These are phyloP conservation scores for Geranium brycei DNA, from an alignment of 345 rosid species.

Conservation along the genomic window DNA sequence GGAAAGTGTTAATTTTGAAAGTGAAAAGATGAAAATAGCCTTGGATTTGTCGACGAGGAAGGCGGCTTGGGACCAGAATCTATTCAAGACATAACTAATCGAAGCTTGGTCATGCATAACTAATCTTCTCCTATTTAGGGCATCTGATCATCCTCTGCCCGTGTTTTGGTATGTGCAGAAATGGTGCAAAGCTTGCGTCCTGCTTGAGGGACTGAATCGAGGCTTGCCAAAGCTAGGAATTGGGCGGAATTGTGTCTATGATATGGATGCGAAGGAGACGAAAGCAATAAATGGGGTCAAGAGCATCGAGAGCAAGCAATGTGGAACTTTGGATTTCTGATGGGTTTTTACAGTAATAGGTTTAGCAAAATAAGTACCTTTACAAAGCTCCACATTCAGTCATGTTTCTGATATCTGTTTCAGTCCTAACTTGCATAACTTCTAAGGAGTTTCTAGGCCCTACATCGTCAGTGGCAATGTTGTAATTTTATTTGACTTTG, in stretches of 20 bases:
- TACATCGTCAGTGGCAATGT: too few relatives aligned
- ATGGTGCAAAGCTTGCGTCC: conserved; percentile 93
- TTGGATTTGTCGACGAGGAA: too few relatives aligned
- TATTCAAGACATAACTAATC: background rate
- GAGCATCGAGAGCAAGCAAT: conserved; percentile 58
- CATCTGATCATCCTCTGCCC: background rate
- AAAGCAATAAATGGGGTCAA: conserved; percentile 17
- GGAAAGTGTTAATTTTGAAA: too few relatives aligned
- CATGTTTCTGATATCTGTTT: too few relatives aligned
- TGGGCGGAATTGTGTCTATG: conserved; percentile 41
- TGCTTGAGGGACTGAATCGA: conserved; percentile 77
- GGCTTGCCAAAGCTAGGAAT: conserved; percentile 88
- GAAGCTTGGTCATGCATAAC: background rate
- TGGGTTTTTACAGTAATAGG: background rate
- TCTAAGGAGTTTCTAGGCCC: too few relatives aligned
- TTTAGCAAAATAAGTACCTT: too few relatives aligned
- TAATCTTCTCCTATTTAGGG: background rate
- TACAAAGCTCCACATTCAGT: too few relatives aligned
- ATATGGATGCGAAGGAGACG: conserved; percentile 27
- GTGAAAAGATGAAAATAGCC: too few relatives aligned
- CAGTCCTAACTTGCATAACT: too few relatives aligned
- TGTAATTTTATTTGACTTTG: too few relatives aligned
- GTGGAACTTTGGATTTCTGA: conserved; percentile 72
- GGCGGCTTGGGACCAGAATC: too few relatives aligned
- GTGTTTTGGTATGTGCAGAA: conserved; percentile 25